Evolutionary conservation across 768 basidiomycete genomes (phyloP), one percentile per base, ranked within the genome.

Genomic region (Cystofilobasidium macerans): DNA sequence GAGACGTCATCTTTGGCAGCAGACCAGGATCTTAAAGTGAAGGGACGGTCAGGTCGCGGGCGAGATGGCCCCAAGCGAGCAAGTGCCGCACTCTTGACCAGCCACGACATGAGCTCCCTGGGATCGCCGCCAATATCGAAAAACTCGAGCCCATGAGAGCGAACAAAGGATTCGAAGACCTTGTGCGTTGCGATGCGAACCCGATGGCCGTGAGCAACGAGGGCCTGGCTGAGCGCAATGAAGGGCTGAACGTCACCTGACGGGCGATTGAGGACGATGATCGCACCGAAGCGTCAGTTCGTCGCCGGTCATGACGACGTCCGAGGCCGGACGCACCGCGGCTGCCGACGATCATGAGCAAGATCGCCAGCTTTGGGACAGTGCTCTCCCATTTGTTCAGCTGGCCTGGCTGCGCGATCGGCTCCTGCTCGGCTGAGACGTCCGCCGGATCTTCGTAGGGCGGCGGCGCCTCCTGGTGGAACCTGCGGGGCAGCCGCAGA

Each of bases 161-260:
- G 73, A 22, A 86, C 82, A 69, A 85, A 84, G 8, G 78, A 72
- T 28, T 79, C 78, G 73, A 85, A 86, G 0, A 81, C 82, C 66
- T 79, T 80, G 71, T 86, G 85, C 63, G 83, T 82, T 0, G 82
- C 84, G 35, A 86, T 81, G 20, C 84, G 78, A 35, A 86, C 79
- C 7, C 83, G 78, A 75, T 86, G 84, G 0, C 81, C 81, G 62
- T 83, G 78, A 16, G 78, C 76, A 13, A 74, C 64, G 1, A 86
- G 75, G 14, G 75, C 72, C 57, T 81, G 75, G 1, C 82, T 84
- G 0, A 86, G 76, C 7, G 84, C 83, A 32, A 85, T 75, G 69
- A 82, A 86, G 7, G 85, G 85, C 69, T 86, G 85, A 2, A 86
- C 83, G 71, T 86, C 84, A 35, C 84, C 84, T 84, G 66, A 30